Base-by-base conservation (phyloP, 331 rosid genomes). In the Acacia concinna region DNA sequence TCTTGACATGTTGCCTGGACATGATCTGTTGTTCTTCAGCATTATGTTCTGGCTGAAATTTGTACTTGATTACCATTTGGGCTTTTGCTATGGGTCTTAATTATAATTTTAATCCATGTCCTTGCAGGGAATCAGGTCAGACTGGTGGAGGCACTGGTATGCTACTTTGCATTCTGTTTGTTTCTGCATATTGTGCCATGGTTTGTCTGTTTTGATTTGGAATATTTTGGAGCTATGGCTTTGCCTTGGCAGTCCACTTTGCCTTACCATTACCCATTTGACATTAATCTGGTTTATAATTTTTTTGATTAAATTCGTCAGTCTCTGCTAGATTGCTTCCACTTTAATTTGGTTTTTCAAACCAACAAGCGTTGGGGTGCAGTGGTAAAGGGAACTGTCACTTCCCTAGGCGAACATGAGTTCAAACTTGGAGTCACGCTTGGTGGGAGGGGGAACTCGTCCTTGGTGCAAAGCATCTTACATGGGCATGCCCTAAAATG, bases 121-220 rank as follows among this genome's bases (percentile, higher is more conserved):
- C 77, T 78, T 84, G 84, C 97, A 94, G 98, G 92, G 91, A 78
- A 54, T 87, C 89, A 23, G 88, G 87, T 68, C 96, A 87, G 84
- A 86, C 90, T 46, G 94, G 88, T 69, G 97, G 90, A 82, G 86
- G 85, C 87, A 60, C 91, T 79, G 97, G 97, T 93, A 93, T 63
- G 87, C 79, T 65, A 49, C 60, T 71, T 72, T 77, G 49, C 72
- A 13, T 68, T 70, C 40, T 68, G 68, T n/a, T 68, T 57, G 51
- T 73, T 87, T 71, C 70, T 78, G 79, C 82, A 23, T 69, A 77
- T 28, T 64, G 74, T 41, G 56, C 37, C n/a, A 62, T 34, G 27
- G 14, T 31, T 60, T 51, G 37, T 74, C 41, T 62, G 69, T 76
- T 70, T 76, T 74, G 52, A 57, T 76, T 71, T 71, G 80, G 60